These are phyloP conservation scores for Lactarius akahatsu DNA, from an alignment of 768 basidiomycete species.

Conservation along the genomic window DNA sequence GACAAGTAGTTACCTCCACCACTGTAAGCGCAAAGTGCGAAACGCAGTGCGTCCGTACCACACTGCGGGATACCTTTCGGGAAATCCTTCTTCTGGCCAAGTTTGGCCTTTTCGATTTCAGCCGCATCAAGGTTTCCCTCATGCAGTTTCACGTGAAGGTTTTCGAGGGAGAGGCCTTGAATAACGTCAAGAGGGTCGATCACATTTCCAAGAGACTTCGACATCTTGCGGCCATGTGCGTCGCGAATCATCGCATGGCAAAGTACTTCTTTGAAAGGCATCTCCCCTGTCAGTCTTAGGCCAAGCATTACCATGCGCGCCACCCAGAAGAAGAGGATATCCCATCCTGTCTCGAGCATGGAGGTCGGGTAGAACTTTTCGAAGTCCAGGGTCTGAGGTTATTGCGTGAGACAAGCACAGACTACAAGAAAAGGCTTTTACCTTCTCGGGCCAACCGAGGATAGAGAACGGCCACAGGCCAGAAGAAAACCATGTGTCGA, in stretches of 20 bases:
- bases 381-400: constrained; percentile 68
- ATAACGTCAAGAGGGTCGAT: constrained; percentile 97
- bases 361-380: constrained; percentile 83
- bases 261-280: constrained; percentile 94
- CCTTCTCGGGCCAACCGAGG: constrained; percentile 96
- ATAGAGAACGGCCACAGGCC: constrained; percentile 97
- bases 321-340: constrained; percentile 99
- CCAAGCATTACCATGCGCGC: constrained; percentile 97
- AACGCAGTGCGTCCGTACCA: constrained; percentile 93
- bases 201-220: constrained; percentile 96
- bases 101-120: constrained; percentile 86
- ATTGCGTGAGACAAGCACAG: constrained; percentile 8
- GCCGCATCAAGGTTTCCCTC: constrained; percentile 93
- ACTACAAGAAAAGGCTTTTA: constrained; percentile 32
- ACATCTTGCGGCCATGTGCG: constrained; percentile 98
- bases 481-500: constrained; percentile 99
- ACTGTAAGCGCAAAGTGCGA: constrained; percentile 93
- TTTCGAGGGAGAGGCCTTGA: constrained; percentile 74
- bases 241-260: constrained; percentile 99
- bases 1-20: constrained; percentile 61
- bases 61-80: constrained; percentile 99
- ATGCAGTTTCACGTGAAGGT: constrained; percentile 78
- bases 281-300: constrained; percentile 77
- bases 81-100: constrained; percentile 98
- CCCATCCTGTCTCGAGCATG: constrained; percentile 98